These are phyloP conservation scores for Aspergillus coremiiformis DNA, from an alignment of 495 filamentous ascomycete species.

Conservation along the genomic window DNA sequence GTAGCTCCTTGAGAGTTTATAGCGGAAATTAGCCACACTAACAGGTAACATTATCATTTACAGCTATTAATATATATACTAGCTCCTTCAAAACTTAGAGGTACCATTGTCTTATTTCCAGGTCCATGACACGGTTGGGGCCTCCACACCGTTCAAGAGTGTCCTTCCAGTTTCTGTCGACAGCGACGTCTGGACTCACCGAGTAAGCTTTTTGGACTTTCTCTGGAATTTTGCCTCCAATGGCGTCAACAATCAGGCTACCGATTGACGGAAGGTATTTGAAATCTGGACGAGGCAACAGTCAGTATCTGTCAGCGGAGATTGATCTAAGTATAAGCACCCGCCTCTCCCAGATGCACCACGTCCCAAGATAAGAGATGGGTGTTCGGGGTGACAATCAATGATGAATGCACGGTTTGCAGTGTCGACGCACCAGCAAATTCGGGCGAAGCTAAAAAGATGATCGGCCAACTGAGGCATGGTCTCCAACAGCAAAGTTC, in stretches of 20 bases:
- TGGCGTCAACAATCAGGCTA: slow-evolving; percentile 26
- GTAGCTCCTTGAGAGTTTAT: too few relatives aligned
- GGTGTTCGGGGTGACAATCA: slow-evolving; percentile 28
- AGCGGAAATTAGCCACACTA: too few relatives aligned
- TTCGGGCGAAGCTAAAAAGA: slow-evolving; percentile 34
- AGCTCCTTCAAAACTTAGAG: slow-evolving; percentile 11
- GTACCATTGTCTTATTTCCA: slow-evolving; percentile 16
- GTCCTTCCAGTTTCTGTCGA: slow-evolving; percentile 32
- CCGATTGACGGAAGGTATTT: slow-evolving; percentile 35
- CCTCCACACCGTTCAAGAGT: slow-evolving; percentile 33
- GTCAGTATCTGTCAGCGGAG: background rate
- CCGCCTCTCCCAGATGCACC: slow-evolving; percentile 30
- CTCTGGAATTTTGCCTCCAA: slow-evolving; percentile 26
- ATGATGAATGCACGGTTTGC: slow-evolving; percentile 39
- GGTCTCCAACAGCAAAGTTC: slow-evolving; percentile 34
- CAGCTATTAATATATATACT: background rate
- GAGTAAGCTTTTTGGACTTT: slow-evolving; percentile 24
- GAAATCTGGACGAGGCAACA: slow-evolving; percentile 17
- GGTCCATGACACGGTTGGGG: slow-evolving; percentile 33
- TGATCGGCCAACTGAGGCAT: slow-evolving; percentile 38
- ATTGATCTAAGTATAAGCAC: background rate
- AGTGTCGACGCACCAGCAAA: slow-evolving; percentile 48
- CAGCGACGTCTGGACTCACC: slow-evolving; percentile 34
- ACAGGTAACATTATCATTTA: background rate
- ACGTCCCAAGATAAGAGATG: slow-evolving; percentile 30